phyloP scores from a whole-genome alignment of 257 asterid genomes.

The Solanum pennellii region DNA sequence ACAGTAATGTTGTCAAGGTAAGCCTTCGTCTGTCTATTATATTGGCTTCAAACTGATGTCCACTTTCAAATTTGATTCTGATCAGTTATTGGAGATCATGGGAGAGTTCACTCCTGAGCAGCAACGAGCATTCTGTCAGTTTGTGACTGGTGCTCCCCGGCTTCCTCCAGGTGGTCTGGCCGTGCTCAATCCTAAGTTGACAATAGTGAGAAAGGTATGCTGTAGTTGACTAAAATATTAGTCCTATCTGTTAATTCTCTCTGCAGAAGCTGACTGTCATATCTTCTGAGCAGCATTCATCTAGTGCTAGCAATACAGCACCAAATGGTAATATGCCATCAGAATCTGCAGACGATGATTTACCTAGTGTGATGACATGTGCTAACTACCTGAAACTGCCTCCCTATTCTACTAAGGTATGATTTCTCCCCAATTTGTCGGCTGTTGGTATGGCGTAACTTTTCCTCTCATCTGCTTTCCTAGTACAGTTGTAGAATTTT shows the following conservation, averaged over 20 bases:
- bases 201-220: slow-evolving; percentile 91
- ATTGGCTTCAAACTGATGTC: neutral
- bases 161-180: slow-evolving; percentile 99
- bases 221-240: neutral
- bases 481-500: neutral
- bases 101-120: slow-evolving; percentile 89
- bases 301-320: slow-evolving; percentile 36
- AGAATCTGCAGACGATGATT: slow-evolving; percentile 87
- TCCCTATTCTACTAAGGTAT: slow-evolving; percentile 92
- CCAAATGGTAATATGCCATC: slow-evolving; percentile 51
- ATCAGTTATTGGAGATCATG: slow-evolving; percentile 92
- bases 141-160: slow-evolving; percentile 98
- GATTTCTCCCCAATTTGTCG: neutral
- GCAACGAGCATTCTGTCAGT: slow-evolving; percentile 94
- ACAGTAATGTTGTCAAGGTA: neutral
- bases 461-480: neutral
- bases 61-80: neutral
- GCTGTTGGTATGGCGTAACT: neutral
- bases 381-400: slow-evolving; percentile 99
- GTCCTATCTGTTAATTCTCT: neutral
- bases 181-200: slow-evolving; percentile 84
- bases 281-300: slow-evolving; percentile 56
- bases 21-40: neutral
- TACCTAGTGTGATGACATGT: slow-evolving; percentile 99
- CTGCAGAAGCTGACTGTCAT: neutral